Evolutionary conservation across 2,329 filamentous ascomycete species (phyloP).

Genomic region (Arthroderma sp.): DNA sequence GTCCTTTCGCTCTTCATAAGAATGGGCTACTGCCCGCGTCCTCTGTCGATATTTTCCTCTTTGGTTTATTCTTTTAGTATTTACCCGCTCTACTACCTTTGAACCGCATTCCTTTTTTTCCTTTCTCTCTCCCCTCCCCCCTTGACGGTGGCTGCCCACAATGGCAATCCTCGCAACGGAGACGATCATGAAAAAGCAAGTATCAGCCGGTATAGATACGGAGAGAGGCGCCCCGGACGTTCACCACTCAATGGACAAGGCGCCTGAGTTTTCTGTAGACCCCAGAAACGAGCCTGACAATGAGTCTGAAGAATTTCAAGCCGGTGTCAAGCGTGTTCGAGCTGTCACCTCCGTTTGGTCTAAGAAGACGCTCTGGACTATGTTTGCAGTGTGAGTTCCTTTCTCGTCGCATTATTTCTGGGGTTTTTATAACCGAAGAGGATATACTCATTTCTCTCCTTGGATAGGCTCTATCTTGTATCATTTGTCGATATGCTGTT

Average conservation of each 20-base stretch:
- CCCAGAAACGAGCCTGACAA: neutral
- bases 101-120: too few species aligned
- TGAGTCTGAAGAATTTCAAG: slow-evolving; percentile 6
- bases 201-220: neutral
- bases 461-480: slow-evolving; percentile 17
- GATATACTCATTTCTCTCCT: neutral
- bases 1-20: too few species aligned
- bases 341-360: slow-evolving; percentile 30
- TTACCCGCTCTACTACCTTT: too few species aligned
- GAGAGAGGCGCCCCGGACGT: neutral
- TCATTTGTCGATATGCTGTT: slow-evolving; percentile 25
- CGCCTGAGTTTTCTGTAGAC: neutral
- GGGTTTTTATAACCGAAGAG: neutral
- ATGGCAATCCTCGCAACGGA: too few species aligned
- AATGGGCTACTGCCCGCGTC: too few species aligned
- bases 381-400: slow-evolving; percentile 4
- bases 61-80: too few species aligned
- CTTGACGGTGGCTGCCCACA: too few species aligned
- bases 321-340: slow-evolving; percentile 29
- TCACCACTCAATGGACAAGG: neutral
- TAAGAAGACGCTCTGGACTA: slow-evolving; percentile 12
- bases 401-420: neutral
- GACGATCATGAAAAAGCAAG: neutral
- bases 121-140: too few species aligned
- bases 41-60: too few species aligned